Percentiles rank a stretch among this genome's conserved stretches.
Evolutionary conservation across 2,329 filamentous ascomycete genomes (phyloP).

Genomic region (Aureobasidium leucospermi): DNA sequence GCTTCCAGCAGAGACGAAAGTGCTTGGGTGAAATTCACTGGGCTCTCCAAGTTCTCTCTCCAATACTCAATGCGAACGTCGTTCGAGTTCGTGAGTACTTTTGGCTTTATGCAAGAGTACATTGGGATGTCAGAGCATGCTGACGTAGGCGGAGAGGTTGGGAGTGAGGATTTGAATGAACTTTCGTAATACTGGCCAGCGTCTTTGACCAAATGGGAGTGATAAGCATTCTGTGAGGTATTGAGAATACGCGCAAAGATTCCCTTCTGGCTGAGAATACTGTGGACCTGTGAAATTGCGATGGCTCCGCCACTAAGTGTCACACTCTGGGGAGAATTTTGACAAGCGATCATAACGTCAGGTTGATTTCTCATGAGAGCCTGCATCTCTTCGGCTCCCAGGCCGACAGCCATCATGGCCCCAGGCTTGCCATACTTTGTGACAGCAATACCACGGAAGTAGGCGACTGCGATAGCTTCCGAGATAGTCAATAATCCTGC

Average conservation of each 20-base stretch:
- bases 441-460: conserved; percentile 19
- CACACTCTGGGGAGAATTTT: neutral
- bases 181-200: neutral
- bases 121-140: neutral
- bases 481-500: conserved; percentile 12
- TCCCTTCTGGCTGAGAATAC: too few relatives aligned
- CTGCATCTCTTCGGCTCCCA: neutral
- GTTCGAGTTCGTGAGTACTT: neutral
- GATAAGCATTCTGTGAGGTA: neutral
- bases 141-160: neutral
- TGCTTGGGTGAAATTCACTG: neutral
- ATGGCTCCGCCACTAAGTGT: neutral
- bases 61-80: neutral
- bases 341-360: neutral
- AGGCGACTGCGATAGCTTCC: conserved; percentile 20
- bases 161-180: neutral
- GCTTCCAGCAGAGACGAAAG: neutral
- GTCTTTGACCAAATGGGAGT: neutral
- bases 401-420: conserved; percentile 30
- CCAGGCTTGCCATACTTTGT: conserved; percentile 16
- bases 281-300: neutral
- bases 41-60: neutral
- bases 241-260: neutral
- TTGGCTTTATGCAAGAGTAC: neutral
- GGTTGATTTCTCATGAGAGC: neutral